phyloP scores from a whole-genome alignment of 352 stramenopile genomes.

The Pythium dissotocum region DNA sequence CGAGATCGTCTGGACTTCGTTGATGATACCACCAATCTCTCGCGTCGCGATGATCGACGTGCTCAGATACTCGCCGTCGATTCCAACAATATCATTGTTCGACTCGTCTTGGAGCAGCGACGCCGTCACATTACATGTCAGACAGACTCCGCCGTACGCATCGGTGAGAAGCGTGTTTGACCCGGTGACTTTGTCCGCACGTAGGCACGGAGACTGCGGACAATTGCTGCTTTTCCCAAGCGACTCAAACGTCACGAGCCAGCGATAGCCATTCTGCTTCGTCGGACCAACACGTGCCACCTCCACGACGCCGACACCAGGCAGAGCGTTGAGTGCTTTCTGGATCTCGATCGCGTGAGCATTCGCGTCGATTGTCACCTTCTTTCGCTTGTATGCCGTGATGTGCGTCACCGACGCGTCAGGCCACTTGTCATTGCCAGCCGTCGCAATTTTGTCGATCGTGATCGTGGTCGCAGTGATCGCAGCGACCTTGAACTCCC shows the following conservation, averaged over 20 bases:
- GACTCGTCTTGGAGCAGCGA: conserved; percentile 44
- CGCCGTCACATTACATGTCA: conserved; percentile 41
- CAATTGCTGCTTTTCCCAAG: conserved; percentile 51
- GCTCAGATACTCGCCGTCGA: conserved; percentile 44
- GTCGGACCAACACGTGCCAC: conserved; percentile 63
- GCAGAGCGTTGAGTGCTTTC: conserved; percentile 39
- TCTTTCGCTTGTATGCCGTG: conserved; percentile 71
- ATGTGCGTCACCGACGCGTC: conserved; percentile 41
- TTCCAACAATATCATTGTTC: conserved; percentile 31
- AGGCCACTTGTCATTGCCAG: conserved; percentile 38
- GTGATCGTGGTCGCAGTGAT: conserved; percentile 36
- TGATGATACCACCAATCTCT: conserved; percentile 57
- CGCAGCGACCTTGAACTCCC: conserved; percentile 45
- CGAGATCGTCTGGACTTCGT: conserved; percentile 68
- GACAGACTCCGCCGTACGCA: conserved; percentile 44
- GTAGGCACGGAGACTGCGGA: conserved; percentile 57
- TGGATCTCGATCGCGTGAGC: conserved; percentile 57
- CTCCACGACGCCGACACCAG: conserved; percentile 57
- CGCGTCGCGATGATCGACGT: conserved; percentile 46
- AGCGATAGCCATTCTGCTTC: conserved; percentile 54
- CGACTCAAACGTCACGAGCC: conserved; percentile 71
- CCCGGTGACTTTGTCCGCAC: conserved; percentile 52
- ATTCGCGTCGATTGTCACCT: conserved; percentile 52
- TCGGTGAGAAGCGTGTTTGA: conserved; percentile 37
- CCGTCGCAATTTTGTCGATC: conserved; percentile 34